Evolutionary conservation across 1,284 basidiomycete genomes (phyloP).

Genomic region (Puccinia coronata): DNA sequence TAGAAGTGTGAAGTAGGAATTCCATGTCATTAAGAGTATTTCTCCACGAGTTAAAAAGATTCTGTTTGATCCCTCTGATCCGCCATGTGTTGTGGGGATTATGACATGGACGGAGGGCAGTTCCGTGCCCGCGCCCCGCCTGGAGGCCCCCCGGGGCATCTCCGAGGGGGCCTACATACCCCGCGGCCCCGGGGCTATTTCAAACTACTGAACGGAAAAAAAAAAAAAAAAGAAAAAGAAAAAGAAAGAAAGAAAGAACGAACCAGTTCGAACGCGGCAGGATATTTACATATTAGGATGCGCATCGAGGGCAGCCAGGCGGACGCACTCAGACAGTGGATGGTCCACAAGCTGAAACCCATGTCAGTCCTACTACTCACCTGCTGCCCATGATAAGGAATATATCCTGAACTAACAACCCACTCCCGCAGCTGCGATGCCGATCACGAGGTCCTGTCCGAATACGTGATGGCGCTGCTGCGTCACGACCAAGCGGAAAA

Average conservation of each 20-base stretch:
- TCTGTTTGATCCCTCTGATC: too few species aligned
- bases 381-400: neutral
- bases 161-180: too few species aligned
- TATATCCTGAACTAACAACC: neutral
- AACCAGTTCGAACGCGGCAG: neutral
- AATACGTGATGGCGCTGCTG: constrained; percentile 39
- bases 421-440: constrained; percentile 22
- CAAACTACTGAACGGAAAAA: too few species aligned
- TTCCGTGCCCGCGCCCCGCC: too few species aligned
- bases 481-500: constrained; percentile 39
- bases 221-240: constrained; percentile 1
- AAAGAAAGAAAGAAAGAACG: neutral
- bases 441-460: constrained; percentile 40
- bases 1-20: too few species aligned
- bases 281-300: neutral
- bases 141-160: too few species aligned
- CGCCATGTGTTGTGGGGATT: too few species aligned
- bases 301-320: constrained; percentile 5
- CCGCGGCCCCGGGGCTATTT: too few species aligned
- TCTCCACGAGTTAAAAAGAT: too few species aligned
- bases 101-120: too few species aligned
- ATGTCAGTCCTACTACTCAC: neutral
- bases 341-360: constrained; percentile 43
- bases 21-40: too few species aligned
- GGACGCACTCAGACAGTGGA: constrained; percentile 36